Percentiles rank a stretch among this genome's conserved stretches.
phyloP scores from a whole-genome alignment of 2,329 filamentous ascomycete species.

The Fusarium setosum region DNA sequence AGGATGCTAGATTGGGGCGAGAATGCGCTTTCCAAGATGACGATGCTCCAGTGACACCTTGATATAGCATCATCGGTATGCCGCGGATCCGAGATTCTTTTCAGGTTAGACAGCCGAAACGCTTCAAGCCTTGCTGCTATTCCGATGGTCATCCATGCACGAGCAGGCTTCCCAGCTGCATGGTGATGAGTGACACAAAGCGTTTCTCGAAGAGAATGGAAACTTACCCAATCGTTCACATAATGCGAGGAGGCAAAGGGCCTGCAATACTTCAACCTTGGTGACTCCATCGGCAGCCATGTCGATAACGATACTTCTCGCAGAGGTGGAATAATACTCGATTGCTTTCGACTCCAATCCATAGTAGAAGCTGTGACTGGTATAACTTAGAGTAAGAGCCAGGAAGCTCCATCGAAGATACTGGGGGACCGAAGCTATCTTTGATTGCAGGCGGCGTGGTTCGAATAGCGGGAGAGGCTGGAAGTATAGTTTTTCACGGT shows the following conservation, averaged over 20 bases:
- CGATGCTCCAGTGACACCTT: constrained; percentile 37
- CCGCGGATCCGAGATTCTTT: neutral
- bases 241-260: constrained; percentile 32
- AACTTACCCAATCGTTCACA: constrained; percentile 34
- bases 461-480: constrained; percentile 32
- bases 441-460: constrained; percentile 1
- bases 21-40: constrained; percentile 27
- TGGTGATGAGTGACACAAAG: accelerated
- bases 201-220: too few relatives aligned
- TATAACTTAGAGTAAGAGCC: constrained; percentile 20
- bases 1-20: constrained; percentile 15
- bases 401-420: constrained; percentile 37
- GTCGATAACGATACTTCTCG: constrained; percentile 31
- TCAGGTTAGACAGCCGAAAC: constrained; percentile 8
- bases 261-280: constrained; percentile 29
- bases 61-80: constrained; percentile 5
- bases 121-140: constrained; percentile 34
- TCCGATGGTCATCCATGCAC: constrained; percentile 41
- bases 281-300: constrained; percentile 21
- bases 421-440: constrained; percentile 23
- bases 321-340: constrained; percentile 32
- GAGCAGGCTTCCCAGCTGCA: constrained; percentile 23
- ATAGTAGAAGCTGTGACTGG: constrained; percentile 26
- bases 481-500: constrained; percentile 31
- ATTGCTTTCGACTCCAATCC: constrained; percentile 30